phyloP scores from a whole-genome alignment of 305 asterid genomes.

The Striga hermonthica region DNA sequence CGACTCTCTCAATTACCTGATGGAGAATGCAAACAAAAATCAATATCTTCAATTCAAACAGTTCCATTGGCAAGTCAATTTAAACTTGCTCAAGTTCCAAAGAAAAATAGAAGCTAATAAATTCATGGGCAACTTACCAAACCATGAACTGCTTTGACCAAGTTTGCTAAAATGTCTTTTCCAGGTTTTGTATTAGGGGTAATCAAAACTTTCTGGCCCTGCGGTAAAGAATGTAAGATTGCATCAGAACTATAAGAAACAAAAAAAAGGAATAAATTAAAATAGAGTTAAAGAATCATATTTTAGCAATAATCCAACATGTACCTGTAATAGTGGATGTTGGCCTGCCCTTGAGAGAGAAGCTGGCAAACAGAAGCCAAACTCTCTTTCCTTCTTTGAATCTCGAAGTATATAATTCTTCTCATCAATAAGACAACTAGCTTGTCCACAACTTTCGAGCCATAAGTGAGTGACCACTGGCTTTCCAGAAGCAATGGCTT shows the following conservation, averaged over 20 bases:
- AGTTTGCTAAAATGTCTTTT: slow-evolving; percentile 60
- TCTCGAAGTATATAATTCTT: slow-evolving; percentile 80
- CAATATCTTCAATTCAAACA: slow-evolving; percentile 14
- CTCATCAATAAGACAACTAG: slow-evolving; percentile 78
- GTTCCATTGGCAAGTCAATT: not conserved
- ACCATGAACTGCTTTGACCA: slow-evolving; percentile 90
- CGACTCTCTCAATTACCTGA: slow-evolving; percentile 83
- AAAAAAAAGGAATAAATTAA: too few relatives aligned
- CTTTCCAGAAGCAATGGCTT: slow-evolving; percentile 90
- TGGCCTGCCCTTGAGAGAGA: slow-evolving; percentile 74
- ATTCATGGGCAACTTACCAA: slow-evolving; percentile 49
- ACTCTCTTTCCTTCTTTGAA: slow-evolving; percentile 77
- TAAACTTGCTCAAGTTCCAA: too few relatives aligned
- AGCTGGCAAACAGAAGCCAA: slow-evolving; percentile 81
- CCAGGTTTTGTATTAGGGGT: slow-evolving; percentile 97
- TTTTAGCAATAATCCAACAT: slow-evolving; percentile 8
- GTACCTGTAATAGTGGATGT: slow-evolving; percentile 83
- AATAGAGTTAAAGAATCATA: slow-evolving; percentile 17
- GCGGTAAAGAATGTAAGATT: slow-evolving; percentile 33
- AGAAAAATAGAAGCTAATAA: not conserved
- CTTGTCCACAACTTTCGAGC: slow-evolving; percentile 92
- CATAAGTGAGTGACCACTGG: slow-evolving; percentile 85
- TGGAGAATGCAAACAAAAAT: slow-evolving; percentile 30
- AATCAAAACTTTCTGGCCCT: slow-evolving; percentile 76
- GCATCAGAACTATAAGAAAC: slow-evolving; percentile 20